These are phyloP conservation scores for Kuraishia ogatae DNA, from an alignment of 805 yeast genomes.

Conservation along the genomic window DNA sequence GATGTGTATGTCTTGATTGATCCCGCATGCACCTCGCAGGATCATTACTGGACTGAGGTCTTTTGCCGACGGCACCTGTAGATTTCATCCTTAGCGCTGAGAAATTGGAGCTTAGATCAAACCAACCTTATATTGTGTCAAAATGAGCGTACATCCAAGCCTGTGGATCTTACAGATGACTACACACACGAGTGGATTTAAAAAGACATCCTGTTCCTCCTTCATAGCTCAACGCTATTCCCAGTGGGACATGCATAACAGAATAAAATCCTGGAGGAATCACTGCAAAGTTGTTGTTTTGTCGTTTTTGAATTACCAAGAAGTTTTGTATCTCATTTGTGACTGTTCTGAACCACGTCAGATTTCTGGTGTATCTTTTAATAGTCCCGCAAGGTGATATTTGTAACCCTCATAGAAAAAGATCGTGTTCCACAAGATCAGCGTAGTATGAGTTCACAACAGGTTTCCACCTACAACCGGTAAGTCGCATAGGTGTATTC, in stretches of 20 bases:
- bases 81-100: not conserved
- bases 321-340: no score
- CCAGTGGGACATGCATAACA: not conserved
- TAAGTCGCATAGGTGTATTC: no score
- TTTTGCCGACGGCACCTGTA: not conserved
- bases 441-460: not conserved
- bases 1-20: no score
- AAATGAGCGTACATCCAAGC: not conserved
- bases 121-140: not conserved
- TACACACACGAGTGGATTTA: not conserved
- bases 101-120: not conserved
- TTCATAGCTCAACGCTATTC: not conserved
- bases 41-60: not conserved
- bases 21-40: not conserved
- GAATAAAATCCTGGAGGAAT: not conserved
- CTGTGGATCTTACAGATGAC: not conserved
- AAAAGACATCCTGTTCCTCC: not conserved
- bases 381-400: not conserved
- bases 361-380: no score
- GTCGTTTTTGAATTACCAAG: no score
- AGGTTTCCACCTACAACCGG: not conserved
- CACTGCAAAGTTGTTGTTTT: no score
- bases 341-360: no score
- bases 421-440: not conserved
- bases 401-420: no score